These are phyloP conservation scores for Physcomitrium patens DNA, from an alignment of 225 moss, liverwort and hornwort genomes.

Conservation along the genomic window DNA sequence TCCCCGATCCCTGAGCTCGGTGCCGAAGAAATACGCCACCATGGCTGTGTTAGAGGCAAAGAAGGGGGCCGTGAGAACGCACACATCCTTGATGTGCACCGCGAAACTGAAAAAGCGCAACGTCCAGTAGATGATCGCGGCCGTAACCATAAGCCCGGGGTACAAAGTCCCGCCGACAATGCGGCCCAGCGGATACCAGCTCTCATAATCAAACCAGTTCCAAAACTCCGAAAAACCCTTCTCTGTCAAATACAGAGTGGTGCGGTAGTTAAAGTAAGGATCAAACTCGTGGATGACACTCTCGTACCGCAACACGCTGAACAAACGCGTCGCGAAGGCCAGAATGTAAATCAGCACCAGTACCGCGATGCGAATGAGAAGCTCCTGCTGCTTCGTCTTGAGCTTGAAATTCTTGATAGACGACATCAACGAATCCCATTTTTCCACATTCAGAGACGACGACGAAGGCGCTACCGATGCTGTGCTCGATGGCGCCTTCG, in stretches of 20 bases:
- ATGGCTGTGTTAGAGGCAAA: conserved; percentile 95
- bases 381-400: conserved; percentile 95
- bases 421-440: conserved; percentile 37
- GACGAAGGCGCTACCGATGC: neutral
- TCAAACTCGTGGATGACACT: conserved; percentile 99
- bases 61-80: conserved; percentile 95
- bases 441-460: neutral
- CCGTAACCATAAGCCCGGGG: conserved; percentile 99
- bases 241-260: conserved; percentile 89
- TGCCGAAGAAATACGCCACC: conserved; percentile 97
- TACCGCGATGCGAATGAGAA: conserved; percentile 73
- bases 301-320: conserved; percentile 93
- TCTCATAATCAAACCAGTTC: conserved; percentile 99
- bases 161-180: conserved; percentile 97
- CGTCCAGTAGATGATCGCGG: conserved; percentile 86
- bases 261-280: conserved; percentile 99
- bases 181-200: conserved; percentile 97
- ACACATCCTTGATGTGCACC: conserved; percentile 97
- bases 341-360: conserved; percentile 87
- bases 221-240: conserved; percentile 99
- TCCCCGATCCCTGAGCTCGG: conserved; percentile 84
- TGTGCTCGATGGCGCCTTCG: conserved; percentile 1
- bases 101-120: conserved; percentile 73
- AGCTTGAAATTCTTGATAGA: conserved; percentile 71
- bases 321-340: conserved; percentile 90